These are phyloP conservation scores for Takashimella koratensis DNA, from an alignment of 1,284 basidiomycete species.

Conservation along the genomic window DNA sequence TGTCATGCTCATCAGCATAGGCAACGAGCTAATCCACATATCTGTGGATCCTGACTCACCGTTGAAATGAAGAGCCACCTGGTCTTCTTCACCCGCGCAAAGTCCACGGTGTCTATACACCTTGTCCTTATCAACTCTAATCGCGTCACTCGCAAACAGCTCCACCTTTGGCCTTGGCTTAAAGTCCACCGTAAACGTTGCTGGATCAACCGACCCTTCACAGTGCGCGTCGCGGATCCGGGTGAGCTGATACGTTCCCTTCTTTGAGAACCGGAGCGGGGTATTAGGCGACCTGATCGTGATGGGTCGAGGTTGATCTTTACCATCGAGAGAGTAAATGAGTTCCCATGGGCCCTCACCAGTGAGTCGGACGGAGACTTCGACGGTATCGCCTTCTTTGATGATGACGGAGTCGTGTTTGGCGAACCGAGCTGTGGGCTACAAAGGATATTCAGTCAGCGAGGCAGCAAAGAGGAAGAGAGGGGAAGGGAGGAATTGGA, in stretches of 20 bases:
- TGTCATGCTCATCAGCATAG: constrained; percentile 31
- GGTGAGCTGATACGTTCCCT: constrained; percentile 60
- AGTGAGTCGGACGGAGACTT: constrained; percentile 73
- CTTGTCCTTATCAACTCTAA: constrained; percentile 57
- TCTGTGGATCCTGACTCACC: constrained; percentile 60
- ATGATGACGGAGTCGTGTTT: constrained; percentile 60
- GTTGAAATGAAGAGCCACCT: constrained; percentile 72
- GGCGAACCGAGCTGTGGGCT: constrained; percentile 80
- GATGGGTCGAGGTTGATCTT: constrained; percentile 51
- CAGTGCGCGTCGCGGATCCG: constrained; percentile 80
- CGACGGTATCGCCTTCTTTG: constrained; percentile 70
- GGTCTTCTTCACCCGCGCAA: constrained; percentile 73
- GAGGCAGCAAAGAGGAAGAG: too few relatives aligned
- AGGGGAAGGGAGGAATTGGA: too few relatives aligned
- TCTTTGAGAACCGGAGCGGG: constrained; percentile 62
- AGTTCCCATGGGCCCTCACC: constrained; percentile 88
- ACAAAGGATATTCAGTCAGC: too few relatives aligned
- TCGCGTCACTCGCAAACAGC: constrained; percentile 50
- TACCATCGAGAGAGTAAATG: constrained; percentile 62
- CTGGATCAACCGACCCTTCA: constrained; percentile 63
- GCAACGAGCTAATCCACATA: not conserved
- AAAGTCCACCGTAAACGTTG: constrained; percentile 60
- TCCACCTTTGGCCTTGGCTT: constrained; percentile 55
- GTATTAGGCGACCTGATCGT: constrained; percentile 65
- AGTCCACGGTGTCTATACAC: constrained; percentile 64